These are phyloP conservation scores for Botryobasidium botryosum DNA, from an alignment of 768 basidiomycete species.

Conservation along the genomic window DNA sequence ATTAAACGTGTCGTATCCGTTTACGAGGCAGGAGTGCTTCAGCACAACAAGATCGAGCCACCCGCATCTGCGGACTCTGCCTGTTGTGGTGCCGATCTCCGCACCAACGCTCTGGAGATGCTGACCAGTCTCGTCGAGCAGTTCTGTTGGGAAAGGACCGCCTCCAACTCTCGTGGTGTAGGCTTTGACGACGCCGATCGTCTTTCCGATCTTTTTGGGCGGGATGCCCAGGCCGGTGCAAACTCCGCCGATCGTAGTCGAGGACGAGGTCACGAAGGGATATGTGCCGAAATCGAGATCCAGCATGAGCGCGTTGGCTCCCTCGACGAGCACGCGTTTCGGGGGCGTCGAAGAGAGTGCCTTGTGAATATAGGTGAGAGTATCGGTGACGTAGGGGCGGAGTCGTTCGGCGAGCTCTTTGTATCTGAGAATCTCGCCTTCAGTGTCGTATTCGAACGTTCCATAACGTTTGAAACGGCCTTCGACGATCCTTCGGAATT, in stretches of 20 bases:
- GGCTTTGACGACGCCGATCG: conserved; percentile 91
- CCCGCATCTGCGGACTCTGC: conserved; percentile 80
- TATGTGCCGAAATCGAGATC: conserved; percentile 98
- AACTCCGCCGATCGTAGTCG: conserved; percentile 86
- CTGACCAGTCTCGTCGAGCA: conserved; percentile 68
- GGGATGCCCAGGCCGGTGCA: conserved; percentile 97
- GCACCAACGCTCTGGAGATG: conserved; percentile 87
- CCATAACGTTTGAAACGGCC: conserved; percentile 97
- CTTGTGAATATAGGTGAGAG: conserved; percentile 66
- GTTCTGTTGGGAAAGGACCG: conserved; percentile 95
- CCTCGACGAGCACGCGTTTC: conserved; percentile 86
- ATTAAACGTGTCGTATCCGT: conserved; percentile 87
- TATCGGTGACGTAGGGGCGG: conserved; percentile 78
- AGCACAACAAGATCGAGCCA: conserved; percentile 97
- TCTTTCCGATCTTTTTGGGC: conserved; percentile 67
- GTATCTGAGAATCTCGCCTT: conserved; percentile 87
- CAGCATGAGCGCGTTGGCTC: conserved; percentile 96
- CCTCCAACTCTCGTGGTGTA: conserved; percentile 99
- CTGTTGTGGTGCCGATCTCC: conserved; percentile 88
- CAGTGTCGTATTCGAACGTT: conserved; percentile 95
- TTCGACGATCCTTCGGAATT: conserved; percentile 92
- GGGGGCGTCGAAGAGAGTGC: conserved; percentile 35
- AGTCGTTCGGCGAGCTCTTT: conserved; percentile 73
- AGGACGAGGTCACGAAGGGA: conserved; percentile 90
- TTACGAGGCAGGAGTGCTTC: conserved; percentile 82